phyloP scores from a whole-genome alignment of 176 grass and related monocot species.

The Typha latifolia region DNA sequence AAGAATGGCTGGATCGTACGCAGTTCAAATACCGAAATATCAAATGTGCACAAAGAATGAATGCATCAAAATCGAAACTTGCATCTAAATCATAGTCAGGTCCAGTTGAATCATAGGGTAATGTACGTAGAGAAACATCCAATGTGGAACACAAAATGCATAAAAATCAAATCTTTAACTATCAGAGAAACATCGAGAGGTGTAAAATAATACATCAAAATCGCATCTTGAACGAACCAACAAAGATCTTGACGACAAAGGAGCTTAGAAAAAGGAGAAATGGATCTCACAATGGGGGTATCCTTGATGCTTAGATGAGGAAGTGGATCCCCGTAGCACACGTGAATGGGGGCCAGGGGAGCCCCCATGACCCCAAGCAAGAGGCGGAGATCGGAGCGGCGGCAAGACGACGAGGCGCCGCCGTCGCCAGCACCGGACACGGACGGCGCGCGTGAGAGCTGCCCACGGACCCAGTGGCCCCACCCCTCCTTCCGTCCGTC shows the following conservation, averaged over 20 bases:
- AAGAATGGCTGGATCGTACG: no score
- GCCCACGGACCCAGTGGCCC: slow-evolving; percentile 55
- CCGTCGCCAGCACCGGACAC: slow-evolving; percentile 10
- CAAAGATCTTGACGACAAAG: slow-evolving; percentile 4
- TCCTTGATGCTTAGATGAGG: slow-evolving; percentile 64
- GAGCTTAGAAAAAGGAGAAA: slow-evolving; percentile 7
- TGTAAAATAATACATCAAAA: slow-evolving; percentile 12
- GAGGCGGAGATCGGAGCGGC: slow-evolving; percentile 69
- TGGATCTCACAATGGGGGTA: slow-evolving; percentile 58
- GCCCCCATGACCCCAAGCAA: slow-evolving; percentile 88
- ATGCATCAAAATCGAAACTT: no score
- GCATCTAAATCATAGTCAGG: no score
- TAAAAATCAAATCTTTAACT: no score
- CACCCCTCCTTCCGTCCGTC: slow-evolving; percentile 44
- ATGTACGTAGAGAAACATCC: no score
- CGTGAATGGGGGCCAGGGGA: slow-evolving; percentile 62
- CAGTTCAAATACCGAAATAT: no score
- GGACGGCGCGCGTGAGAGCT: slow-evolving; percentile 54
- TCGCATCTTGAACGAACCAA: not conserved
- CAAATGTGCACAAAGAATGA: no score
- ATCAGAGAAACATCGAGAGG: no score
- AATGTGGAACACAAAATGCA: no score
- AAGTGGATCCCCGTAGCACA: slow-evolving; percentile 24
- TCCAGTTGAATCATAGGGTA: no score
- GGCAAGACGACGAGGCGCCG: slow-evolving; percentile 31